phyloP scores from a whole-genome alignment of 1,139 yeast species.

The Yamadazyma epiphylla region DNA sequence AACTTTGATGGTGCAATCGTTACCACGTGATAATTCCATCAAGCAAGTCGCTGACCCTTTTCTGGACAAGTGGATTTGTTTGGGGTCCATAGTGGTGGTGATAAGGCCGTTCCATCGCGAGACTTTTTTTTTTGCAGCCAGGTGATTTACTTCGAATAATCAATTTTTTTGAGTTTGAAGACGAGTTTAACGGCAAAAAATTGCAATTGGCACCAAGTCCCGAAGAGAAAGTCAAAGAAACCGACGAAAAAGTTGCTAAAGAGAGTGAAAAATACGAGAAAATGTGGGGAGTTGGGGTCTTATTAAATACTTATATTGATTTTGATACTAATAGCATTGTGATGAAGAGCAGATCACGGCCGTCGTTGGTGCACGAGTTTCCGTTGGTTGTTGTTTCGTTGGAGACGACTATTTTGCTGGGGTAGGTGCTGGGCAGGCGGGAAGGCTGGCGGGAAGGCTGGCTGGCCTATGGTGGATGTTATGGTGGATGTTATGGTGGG shows the following conservation, averaged over 20 bases:
- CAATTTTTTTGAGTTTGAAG: conserved; percentile 20
- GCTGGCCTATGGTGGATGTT: no score
- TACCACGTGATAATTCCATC: conserved; percentile 18
- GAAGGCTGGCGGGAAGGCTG: no score
- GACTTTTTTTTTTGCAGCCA: conserved; percentile 20
- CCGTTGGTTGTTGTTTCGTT: conserved; percentile 29
- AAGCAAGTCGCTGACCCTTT: conserved; percentile 27
- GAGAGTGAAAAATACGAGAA: conserved; percentile 13
- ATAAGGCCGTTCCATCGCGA: conserved; percentile 26
- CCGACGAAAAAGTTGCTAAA: conserved; percentile 6
- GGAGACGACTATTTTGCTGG: conserved; percentile 29
- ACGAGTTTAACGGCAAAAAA: background rate
- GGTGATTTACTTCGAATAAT: conserved; percentile 35
- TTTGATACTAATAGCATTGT: conserved; percentile 10
- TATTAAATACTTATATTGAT: conserved; percentile 27
- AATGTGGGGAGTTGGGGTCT: conserved; percentile 29
- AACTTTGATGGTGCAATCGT: conserved; percentile 25
- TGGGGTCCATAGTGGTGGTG: conserved; percentile 38
- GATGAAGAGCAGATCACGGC: background rate
- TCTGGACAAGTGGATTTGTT: conserved; percentile 20
- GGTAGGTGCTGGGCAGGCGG: no score
- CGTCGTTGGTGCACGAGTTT: conserved; percentile 17
- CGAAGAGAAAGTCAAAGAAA: background rate
- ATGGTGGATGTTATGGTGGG: no score
- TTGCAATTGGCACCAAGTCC: background rate